Percentiles rank a stretch among this genome's conserved stretches.
Evolutionary conservation across 2,329 filamentous ascomycete species (phyloP).

Genomic region (Aspergillus pseudoglaucus): DNA sequence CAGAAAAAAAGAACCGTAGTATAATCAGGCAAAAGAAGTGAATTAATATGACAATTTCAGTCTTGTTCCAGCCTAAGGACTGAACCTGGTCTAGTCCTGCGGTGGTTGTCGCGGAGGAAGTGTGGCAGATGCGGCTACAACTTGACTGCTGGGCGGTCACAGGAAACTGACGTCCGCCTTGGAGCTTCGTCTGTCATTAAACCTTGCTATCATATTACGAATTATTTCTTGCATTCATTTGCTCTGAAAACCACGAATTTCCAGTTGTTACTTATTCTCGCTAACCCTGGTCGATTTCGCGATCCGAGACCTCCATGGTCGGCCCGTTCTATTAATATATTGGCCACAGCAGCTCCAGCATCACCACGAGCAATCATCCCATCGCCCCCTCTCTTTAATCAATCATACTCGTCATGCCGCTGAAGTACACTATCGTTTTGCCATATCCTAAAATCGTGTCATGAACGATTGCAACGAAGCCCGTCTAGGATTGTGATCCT

Average conservation of each 20-base stretch:
- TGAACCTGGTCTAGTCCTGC: neutral
- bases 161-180: slow-evolving; percentile 2
- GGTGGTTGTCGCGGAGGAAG: neutral
- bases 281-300: too few species aligned
- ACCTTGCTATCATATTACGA: too few species aligned
- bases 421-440: slow-evolving; percentile 2
- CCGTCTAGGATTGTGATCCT: neutral
- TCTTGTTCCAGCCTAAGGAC: too few species aligned
- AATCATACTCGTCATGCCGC: slow-evolving; percentile 13
- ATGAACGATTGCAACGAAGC: neutral
- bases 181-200: slow-evolving; percentile 11
- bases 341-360: too few species aligned
- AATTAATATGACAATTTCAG: neutral
- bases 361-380: slow-evolving; percentile 4
- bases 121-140: neutral
- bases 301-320: too few species aligned
- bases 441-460: neutral
- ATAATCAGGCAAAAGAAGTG: neutral
- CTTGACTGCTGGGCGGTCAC: neutral
- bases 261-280: too few species aligned
- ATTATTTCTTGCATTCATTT: too few species aligned
- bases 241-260: too few species aligned
- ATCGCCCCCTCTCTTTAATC: neutral
- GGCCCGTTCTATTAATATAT: too few species aligned
- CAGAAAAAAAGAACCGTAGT: neutral